These are phyloP conservation scores for Lasiosphaeriaceae sp. DNA, from an alignment of 495 filamentous ascomycete genomes.

Conservation along the genomic window DNA sequence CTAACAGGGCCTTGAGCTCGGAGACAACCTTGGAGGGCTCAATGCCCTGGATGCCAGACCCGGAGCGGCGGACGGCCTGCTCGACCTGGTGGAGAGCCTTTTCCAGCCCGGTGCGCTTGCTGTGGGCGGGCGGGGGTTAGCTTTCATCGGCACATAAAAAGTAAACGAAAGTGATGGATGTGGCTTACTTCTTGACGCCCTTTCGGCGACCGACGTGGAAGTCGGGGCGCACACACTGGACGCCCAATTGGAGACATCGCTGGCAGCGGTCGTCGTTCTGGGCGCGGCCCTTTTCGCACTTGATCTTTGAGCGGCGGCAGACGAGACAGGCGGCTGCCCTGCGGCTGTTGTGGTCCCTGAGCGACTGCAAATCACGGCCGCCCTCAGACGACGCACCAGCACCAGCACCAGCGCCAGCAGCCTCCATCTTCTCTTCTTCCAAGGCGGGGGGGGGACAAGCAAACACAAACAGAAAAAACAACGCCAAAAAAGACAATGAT, in stretches of 20 bases:
- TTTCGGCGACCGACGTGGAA: conserved; percentile 70
- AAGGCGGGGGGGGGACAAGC: no score
- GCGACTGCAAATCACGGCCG: conserved; percentile 15
- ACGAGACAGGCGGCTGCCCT: conserved; percentile 59
- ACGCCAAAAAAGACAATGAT: no score
- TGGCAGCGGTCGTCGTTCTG: conserved; percentile 51
- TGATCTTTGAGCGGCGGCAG: conserved; percentile 65
- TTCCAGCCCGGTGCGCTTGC: conserved; percentile 68
- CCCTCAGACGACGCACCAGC: conserved; percentile 4
- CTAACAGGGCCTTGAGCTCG: conserved; percentile 54
- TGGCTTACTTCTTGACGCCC: conserved; percentile 68
- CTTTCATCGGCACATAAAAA: conserved; percentile 10
- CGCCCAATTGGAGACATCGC: conserved; percentile 54
- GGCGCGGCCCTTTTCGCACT: conserved; percentile 52
- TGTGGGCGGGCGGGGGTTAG: conserved; percentile 21
- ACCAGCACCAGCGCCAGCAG: no score
- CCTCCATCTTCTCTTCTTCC: no score
- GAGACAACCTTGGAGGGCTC: conserved; percentile 54
- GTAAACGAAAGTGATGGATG: no score
- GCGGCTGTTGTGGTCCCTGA: conserved; percentile 26
- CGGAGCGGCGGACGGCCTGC: conserved; percentile 63
- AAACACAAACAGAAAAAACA: no score
- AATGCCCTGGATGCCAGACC: conserved; percentile 40
- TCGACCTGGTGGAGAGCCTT: conserved; percentile 72
- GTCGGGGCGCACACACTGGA: conserved; percentile 61